These are phyloP conservation scores for Zygoascus tannicola DNA, from an alignment of 805 yeast species.

Conservation along the genomic window DNA sequence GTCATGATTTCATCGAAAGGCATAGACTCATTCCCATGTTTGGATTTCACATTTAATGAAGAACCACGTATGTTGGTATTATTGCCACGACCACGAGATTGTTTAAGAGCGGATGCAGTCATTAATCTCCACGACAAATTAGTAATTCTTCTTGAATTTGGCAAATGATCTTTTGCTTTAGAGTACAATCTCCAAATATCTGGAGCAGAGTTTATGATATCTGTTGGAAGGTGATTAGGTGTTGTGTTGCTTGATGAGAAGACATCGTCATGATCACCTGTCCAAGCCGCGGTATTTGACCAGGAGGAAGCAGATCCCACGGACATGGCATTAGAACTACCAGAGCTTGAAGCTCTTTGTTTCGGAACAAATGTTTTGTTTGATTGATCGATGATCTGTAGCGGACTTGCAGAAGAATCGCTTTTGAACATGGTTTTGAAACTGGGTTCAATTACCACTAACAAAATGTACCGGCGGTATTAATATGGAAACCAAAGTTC, in stretches of 20 bases:
- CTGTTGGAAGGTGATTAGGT: neutral
- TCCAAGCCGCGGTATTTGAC: slow-evolving; percentile 11
- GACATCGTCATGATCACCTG: neutral
- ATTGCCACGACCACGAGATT: neutral
- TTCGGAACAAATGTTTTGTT: neutral
- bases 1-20: neutral
- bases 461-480: no score
- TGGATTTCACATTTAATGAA: neutral
- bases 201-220: neutral
- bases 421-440: neutral
- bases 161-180: slow-evolving; percentile 63
- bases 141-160: slow-evolving; percentile 68
- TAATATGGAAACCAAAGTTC: no score
- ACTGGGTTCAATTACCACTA: no score
- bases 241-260: neutral
- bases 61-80: neutral
- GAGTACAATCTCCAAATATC: slow-evolving; percentile 75
- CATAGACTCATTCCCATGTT: neutral
- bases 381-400: neutral
- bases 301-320: neutral
- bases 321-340: neutral
- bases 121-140: slow-evolving; percentile 85
- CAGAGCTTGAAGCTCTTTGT: neutral
- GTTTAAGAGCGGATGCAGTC: slow-evolving; percentile 22
- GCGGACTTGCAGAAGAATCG: neutral